These are phyloP conservation scores for Puccinia novopanici DNA, from an alignment of 1,284 basidiomycete species.

Conservation along the genomic window DNA sequence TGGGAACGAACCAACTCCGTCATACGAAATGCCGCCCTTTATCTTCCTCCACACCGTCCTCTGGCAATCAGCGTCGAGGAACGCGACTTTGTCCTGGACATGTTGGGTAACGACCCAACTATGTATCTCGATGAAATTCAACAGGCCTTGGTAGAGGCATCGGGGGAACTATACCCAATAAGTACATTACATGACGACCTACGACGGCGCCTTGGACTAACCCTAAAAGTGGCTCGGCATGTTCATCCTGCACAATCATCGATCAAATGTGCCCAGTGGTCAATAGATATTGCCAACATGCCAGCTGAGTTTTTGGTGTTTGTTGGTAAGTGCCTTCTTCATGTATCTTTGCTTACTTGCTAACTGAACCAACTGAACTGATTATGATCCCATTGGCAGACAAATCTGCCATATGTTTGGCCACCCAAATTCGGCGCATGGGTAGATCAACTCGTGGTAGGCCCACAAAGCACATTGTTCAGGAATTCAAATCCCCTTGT, in stretches of 20 bases:
- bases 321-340: neutral
- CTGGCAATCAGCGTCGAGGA: neutral
- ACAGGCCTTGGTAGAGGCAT: neutral
- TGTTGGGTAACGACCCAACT: neutral
- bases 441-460: neutral
- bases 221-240: neutral
- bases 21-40: neutral
- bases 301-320: neutral
- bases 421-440: neutral
- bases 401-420: neutral
- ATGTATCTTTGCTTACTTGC: neutral
- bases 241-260: neutral
- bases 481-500: neutral
- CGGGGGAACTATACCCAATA: neutral
- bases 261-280: no score
- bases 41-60: neutral
- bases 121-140: slow-evolving; percentile 15
- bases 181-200: neutral
- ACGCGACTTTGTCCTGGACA: slow-evolving; percentile 1
- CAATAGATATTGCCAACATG: no score
- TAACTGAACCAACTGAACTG: neutral
- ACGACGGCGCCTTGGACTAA: neutral
- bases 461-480: neutral
- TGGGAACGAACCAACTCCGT: neutral
- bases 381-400: neutral